Evolutionary conservation across 2,329 filamentous ascomycete genomes (phyloP).

Genomic region (Xylaria sp.): DNA sequence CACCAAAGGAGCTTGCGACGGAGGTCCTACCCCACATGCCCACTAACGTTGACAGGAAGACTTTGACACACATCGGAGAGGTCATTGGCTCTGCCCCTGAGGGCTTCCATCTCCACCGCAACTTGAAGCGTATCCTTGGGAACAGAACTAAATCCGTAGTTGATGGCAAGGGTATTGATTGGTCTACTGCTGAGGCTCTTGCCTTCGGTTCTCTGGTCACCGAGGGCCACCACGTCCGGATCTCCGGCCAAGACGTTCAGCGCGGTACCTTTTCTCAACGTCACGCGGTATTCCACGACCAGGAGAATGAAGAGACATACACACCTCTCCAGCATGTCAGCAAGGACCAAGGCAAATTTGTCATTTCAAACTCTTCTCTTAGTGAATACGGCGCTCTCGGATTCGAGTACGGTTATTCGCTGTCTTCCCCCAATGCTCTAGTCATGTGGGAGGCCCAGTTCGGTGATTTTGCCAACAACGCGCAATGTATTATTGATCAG

Average conservation of each 20-base stretch:
- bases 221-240: conserved; percentile 96
- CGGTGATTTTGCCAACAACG: conserved; percentile 99
- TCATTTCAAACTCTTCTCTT: conserved; percentile 95
- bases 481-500: conserved; percentile 98
- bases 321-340: conserved; percentile 90
- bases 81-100: conserved; percentile 83
- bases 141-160: conserved; percentile 91
- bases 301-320: conserved; percentile 92
- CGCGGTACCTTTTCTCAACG: conserved; percentile 99
- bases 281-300: conserved; percentile 96
- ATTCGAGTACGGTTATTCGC: conserved; percentile 98
- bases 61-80: conserved; percentile 83
- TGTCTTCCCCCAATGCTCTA: conserved; percentile 94
- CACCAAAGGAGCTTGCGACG: conserved; percentile 94
- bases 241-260: conserved; percentile 98
- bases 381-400: conserved; percentile 80
- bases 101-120: conserved; percentile 89
- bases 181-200: conserved; percentile 95
- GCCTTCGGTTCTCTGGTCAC: conserved; percentile 91
- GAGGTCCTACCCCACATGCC: conserved; percentile 93
- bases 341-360: conserved; percentile 93
- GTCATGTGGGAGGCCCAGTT: conserved; percentile 99
- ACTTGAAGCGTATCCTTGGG: conserved; percentile 93
- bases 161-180: conserved; percentile 96
- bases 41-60: conserved; percentile 79